A percentile compares a stretch with the other conserved stretches of the same genome.
phyloP scores from a whole-genome alignment of 2,329 filamentous ascomycete species.

The Claviceps citrina region DNA sequence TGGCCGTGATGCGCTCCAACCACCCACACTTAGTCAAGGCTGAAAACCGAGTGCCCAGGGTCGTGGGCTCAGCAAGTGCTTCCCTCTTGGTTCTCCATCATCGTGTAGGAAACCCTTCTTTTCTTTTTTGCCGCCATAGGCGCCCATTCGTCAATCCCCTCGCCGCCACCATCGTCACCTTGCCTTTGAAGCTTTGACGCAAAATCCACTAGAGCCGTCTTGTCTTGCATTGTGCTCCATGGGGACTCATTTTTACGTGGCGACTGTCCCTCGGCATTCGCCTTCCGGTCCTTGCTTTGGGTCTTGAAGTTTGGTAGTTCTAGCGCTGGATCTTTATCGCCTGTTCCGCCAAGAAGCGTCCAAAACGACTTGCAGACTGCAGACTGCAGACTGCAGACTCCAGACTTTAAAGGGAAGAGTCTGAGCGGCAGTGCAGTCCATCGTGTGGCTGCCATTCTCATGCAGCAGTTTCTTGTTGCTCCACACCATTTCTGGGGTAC shows the following conservation, averaged over 20 bases:
- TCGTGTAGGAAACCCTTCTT: background rate
- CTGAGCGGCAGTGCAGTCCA: no score
- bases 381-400: no score
- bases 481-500: no score
- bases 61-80: background rate
- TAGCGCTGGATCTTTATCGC: no score
- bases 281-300: no score
- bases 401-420: no score
- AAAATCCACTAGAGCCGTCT: background rate
- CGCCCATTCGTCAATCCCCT: background rate
- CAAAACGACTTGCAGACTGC: no score
- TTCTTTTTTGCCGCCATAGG: background rate
- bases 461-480: no score
- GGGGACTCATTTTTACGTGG: background rate
- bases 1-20: constrained; percentile 1
- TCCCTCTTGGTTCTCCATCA: background rate
- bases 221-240: background rate
- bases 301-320: no score
- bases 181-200: background rate
- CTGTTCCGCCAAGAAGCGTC: no score
- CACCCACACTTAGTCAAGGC: background rate
- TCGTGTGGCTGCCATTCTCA: no score
- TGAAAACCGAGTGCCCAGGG: background rate
- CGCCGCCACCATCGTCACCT: background rate
- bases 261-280: no score